Evolutionary conservation across 495 filamentous ascomycete genomes (phyloP), one percentile per base, ranked within the genome.

Genomic region (Lophiotrema nucula): DNA sequence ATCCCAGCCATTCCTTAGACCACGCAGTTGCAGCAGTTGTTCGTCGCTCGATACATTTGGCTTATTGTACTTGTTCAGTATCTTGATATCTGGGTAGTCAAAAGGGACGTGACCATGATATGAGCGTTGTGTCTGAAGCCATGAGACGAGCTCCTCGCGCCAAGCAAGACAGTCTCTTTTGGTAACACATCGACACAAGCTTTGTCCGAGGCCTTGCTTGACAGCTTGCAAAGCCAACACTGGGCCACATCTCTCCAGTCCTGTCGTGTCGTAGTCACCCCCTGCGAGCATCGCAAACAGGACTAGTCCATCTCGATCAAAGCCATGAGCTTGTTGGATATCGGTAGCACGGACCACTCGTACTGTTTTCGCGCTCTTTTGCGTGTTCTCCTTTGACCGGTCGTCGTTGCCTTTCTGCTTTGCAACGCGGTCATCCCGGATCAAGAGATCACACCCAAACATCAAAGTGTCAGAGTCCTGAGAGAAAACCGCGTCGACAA

Each of bases 401-500:
- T 59, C 26, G 8, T 4, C 43, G 15, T 45, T 26, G 11, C 41
- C 52, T 18, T 31, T 35, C 16, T 25, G 8, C 39, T 50, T 62
- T 0, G 52, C 39, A 1, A 48, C 46, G 12, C 65, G 55, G 25
- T 67, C 50, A 21, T 65, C 47, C 12, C 56, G 58, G 31, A 69
- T 64, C 1, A 70, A 39, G n/a, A 55, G 45, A 28, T 53, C 56
- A 35, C 58, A 62, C 11, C 69, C 69, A 37, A 69, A 69, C 61
- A 67, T 66, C 1, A 71, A 39, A 13, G 47, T 49, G 38, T 69
- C 69, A 16, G 52, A 55, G 41, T 69, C 69, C 25, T 71, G 56
- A 2, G 54, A 59, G 31, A 49, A 71, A 10, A 69, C 69, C 21
- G 64, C 67, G 55, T 71, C 67, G 2, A 69, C 67, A 21, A 69